These are phyloP conservation scores for Ascochyta viciae-villosae DNA, from an alignment of 2,329 filamentous ascomycete species.

Conservation along the genomic window DNA sequence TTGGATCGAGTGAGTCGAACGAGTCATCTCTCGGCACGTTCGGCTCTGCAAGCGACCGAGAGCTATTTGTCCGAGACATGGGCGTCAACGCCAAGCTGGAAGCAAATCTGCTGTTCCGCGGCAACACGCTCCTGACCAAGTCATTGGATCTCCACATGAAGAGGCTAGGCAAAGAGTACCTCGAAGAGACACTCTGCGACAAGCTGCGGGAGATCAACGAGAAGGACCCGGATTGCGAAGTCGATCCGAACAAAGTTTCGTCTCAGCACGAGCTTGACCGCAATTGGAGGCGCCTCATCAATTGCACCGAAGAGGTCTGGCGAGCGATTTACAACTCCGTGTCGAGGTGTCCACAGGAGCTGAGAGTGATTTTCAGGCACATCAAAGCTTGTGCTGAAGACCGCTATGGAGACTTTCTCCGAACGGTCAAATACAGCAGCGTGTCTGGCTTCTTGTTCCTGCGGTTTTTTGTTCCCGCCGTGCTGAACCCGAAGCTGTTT, in stretches of 20 bases:
- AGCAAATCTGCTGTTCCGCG: slow-evolving; percentile 92
- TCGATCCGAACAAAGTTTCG: slow-evolving; percentile 82
- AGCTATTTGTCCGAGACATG: slow-evolving; percentile 77
- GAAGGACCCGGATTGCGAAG: slow-evolving; percentile 89
- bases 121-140: slow-evolving; percentile 93
- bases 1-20: slow-evolving; percentile 72
- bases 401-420: slow-evolving; percentile 89
- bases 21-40: slow-evolving; percentile 54
- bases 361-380: slow-evolving; percentile 87
- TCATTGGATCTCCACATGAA: slow-evolving; percentile 96
- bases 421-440: slow-evolving; percentile 89
- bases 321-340: slow-evolving; percentile 80
- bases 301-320: slow-evolving; percentile 84
- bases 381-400: slow-evolving; percentile 92
- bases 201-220: slow-evolving; percentile 90
- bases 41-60: slow-evolving; percentile 64
- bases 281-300: slow-evolving; percentile 81
- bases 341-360: slow-evolving; percentile 76
- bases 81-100: slow-evolving; percentile 82
- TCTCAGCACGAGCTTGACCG: slow-evolving; percentile 75
- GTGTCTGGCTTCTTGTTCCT: slow-evolving; percentile 95
- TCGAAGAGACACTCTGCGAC: slow-evolving; percentile 85
- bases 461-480: slow-evolving; percentile 94
- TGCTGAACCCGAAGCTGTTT: slow-evolving; percentile 93
- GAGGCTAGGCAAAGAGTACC: slow-evolving; percentile 87